A percentile compares a stretch with the other conserved stretches of the same genome.
These are phyloP conservation scores for Cladorrhinum samala DNA, from an alignment of 495 filamentous ascomycete species.

Conservation along the genomic window DNA sequence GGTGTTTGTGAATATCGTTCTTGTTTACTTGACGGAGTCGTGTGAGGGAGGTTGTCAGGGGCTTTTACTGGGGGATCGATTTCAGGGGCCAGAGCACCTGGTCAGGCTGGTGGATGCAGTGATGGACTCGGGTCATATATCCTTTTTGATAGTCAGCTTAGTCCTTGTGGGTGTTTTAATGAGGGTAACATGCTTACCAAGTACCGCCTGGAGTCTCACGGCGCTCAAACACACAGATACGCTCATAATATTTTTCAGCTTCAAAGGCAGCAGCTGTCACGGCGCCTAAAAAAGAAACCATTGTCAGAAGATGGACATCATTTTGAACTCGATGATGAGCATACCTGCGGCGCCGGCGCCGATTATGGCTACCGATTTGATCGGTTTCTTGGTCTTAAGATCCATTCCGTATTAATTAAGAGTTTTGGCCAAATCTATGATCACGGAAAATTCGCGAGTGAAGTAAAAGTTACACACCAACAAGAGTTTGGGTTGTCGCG, in stretches of 20 bases:
- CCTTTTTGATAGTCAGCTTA: constrained; percentile 23
- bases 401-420: neutral
- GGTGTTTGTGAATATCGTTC: constrained; percentile 41
- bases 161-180: neutral
- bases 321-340: constrained; percentile 19
- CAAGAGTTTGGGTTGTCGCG: neutral
- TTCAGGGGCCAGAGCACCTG: constrained; percentile 35
- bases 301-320: neutral
- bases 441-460: neutral
- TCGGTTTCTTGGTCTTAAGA: constrained; percentile 5
- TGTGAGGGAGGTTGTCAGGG: constrained; percentile 33
- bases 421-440: neutral
- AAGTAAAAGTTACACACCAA: neutral
- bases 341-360: constrained; percentile 47
- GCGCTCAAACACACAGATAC: constrained; percentile 45
- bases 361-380: constrained; percentile 47
- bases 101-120: constrained; percentile 23
- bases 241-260: constrained; percentile 44
- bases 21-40: constrained; percentile 32
- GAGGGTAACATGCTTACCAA: constrained; percentile 29
- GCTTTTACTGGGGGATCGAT: constrained; percentile 38
- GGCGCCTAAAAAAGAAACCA: constrained; percentile 39
- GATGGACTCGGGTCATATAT: constrained; percentile 39
- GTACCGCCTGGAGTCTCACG: constrained; percentile 41
- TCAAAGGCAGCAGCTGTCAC: constrained; percentile 40